A percentile compares a stretch with the other conserved stretches of the same genome.
Conservation (phyloP, 75 land plant species). For the Pinus taeda region DNA sequence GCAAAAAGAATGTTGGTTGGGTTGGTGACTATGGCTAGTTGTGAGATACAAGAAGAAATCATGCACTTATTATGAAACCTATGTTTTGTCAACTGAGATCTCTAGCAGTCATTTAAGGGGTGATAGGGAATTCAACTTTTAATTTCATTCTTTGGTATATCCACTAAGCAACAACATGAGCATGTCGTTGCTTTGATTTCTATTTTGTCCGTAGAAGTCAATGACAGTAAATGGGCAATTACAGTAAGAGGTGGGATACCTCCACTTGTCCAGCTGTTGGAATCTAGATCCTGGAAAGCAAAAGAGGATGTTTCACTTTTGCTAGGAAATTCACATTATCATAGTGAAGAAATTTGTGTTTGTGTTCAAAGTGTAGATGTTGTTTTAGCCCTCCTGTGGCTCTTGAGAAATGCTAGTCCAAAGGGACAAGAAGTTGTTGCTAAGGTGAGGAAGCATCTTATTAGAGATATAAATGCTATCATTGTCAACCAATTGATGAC, state of each 20-base stretch:
- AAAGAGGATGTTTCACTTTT: constrained; percentile 47
- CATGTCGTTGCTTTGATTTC: constrained; percentile 75
- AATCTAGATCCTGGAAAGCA: constrained; percentile 40
- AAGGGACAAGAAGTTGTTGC: constrained; percentile 73
- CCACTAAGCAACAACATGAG: constrained; percentile 88
- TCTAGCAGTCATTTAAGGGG: constrained; percentile 47
- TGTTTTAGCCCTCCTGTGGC: constrained; percentile 68
- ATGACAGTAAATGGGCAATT: constrained; percentile 97
- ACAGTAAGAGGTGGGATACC: constrained; percentile 60
- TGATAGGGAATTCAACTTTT: constrained; percentile 89
- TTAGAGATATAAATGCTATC: constrained; percentile 56
- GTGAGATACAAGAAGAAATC: constrained; percentile 72
- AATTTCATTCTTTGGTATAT: constrained; percentile 86
- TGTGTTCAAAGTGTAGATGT: constrained; percentile 42
- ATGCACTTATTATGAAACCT: constrained; percentile 53
- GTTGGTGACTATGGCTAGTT: constrained; percentile 71
- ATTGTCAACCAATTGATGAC: constrained; percentile 62
- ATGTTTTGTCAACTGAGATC: constrained; percentile 41
- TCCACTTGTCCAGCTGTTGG: constrained; percentile 46
- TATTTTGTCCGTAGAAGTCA: constrained; percentile 61
- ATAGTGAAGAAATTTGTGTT: constrained; percentile 41
- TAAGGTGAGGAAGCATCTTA: constrained; percentile 45
- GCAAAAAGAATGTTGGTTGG: constrained; percentile 85
- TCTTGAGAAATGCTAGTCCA: constrained; percentile 74
- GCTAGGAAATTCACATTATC: constrained; percentile 41